These are phyloP conservation scores for Trypanosoma boissoni DNA, from an alignment of 208 protist species.

Conservation along the genomic window DNA sequence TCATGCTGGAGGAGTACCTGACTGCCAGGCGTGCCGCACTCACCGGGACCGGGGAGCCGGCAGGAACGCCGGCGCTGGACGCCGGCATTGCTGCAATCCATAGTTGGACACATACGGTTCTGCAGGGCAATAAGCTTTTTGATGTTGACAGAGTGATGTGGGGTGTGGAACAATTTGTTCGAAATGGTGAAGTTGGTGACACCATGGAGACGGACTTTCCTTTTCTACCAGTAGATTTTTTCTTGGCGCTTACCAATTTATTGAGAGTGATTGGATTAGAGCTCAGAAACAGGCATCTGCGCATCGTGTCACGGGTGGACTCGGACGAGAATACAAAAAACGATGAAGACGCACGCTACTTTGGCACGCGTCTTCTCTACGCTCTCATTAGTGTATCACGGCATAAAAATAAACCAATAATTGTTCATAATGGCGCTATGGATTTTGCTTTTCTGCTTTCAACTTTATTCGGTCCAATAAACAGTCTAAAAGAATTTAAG, in stretches of 20 bases:
- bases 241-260: slow-evolving; percentile 23
- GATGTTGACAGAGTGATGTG: no score
- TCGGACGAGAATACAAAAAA: not conserved
- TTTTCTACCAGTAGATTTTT: slow-evolving; percentile 17
- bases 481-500: slow-evolving; percentile 44
- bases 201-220: not conserved
- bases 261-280: slow-evolving; percentile 21
- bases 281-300: not conserved
- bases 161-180: no score
- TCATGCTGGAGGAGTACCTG: slow-evolving; percentile 25
- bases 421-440: slow-evolving; percentile 61
- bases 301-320: not conserved
- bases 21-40: slow-evolving; percentile 12
- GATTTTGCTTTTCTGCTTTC: slow-evolving; percentile 62
- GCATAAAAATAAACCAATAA: slow-evolving; percentile 33
- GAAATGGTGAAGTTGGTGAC: not conserved
- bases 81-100: not conserved
- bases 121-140: not conserved
- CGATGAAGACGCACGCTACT: slow-evolving; percentile 13
- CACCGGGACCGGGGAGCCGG: not conserved
- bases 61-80: not conserved
- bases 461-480: slow-evolving; percentile 33
- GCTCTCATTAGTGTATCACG: slow-evolving; percentile 41
- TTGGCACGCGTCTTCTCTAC: slow-evolving; percentile 39
- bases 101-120: slow-evolving; percentile 2